Evolutionary conservation across 108 stramenopile genomes (phyloP).

Genomic region (Cyclostephanos tholiformis): DNA sequence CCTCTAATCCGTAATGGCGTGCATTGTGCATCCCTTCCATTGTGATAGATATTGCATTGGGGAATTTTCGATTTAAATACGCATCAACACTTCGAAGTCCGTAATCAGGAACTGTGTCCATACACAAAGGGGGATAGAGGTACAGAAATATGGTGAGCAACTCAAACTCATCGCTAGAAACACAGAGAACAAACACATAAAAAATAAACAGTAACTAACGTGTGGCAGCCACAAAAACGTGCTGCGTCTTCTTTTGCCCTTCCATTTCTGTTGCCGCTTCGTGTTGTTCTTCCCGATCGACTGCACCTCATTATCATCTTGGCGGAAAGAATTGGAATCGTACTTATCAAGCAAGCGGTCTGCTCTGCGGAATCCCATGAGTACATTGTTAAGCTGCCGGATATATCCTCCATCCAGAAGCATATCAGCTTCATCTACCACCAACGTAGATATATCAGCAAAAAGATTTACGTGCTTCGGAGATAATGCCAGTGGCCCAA

Average conservation of each 20-base stretch:
- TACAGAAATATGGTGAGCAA: too few species aligned
- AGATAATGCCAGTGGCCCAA: conserved; percentile 90
- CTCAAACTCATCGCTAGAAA: too few species aligned
- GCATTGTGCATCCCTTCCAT: conserved; percentile 88
- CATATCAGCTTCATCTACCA: conserved; percentile 98
- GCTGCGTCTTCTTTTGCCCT: conserved; percentile 61
- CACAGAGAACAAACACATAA: too few species aligned
- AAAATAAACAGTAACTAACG: conserved; percentile 1
- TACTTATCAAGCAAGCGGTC: conserved; percentile 52
- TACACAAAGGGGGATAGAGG: too few species aligned
- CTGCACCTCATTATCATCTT: conserved; percentile 37
- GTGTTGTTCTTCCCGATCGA: conserved; percentile 30
- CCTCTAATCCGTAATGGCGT: conserved; percentile 76
- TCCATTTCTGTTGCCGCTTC: conserved; percentile 24
- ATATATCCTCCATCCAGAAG: conserved; percentile 94
- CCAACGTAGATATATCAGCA: conserved; percentile 81
- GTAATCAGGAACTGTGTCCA: conserved; percentile 71
- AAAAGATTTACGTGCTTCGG: conserved; percentile 88
- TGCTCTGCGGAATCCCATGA: conserved; percentile 91
- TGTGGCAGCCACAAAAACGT: conserved; percentile 93
- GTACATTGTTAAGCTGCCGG: conserved; percentile 83
- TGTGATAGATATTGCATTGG: conserved; percentile 65
- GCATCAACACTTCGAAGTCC: conserved; percentile 93
- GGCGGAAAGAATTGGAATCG: conserved; percentile 23
- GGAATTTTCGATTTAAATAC: conserved; percentile 84